These are phyloP conservation scores for Macadamia integrifolia DNA, from an alignment of 164 flowering plant species.

Conservation along the genomic window DNA sequence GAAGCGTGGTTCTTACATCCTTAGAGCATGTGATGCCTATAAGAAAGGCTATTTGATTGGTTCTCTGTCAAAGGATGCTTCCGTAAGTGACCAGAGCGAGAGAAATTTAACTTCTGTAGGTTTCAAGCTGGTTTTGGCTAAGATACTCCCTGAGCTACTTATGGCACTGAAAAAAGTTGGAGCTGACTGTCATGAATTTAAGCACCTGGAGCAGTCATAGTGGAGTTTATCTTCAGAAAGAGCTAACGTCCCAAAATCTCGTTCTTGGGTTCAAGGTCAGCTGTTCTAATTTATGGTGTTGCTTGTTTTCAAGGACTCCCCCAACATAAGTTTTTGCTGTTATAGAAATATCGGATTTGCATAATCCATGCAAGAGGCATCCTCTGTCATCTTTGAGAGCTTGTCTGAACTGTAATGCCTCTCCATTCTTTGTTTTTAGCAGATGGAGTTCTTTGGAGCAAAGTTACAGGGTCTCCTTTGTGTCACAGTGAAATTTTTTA, in stretches of 20 bases:
- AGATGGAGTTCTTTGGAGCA: slow-evolving; percentile 4
- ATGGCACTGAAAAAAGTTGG: slow-evolving; percentile 59
- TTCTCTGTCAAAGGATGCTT: slow-evolving; percentile 72
- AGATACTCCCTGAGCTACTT: slow-evolving; percentile 72
- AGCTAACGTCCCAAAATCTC: neutral
- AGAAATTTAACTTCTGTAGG: slow-evolving; percentile 79
- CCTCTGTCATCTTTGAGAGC: slow-evolving; percentile 3
- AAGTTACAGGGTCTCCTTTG: slow-evolving; percentile 2
- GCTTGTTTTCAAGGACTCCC: neutral
- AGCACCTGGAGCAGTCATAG: slow-evolving; percentile 50
- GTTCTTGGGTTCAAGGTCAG: slow-evolving; percentile 1
- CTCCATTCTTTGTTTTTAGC: slow-evolving; percentile 3
- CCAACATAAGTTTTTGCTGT: neutral
- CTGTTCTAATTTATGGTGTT: neutral
- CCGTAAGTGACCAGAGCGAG: slow-evolving; percentile 32
- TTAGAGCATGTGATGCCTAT: slow-evolving; percentile 91
- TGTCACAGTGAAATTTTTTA: neutral
- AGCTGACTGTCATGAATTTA: slow-evolving; percentile 64
- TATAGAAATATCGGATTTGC: neutral
- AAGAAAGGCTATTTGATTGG: slow-evolving; percentile 87
- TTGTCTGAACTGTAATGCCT: neutral
- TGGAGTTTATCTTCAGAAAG: slow-evolving; percentile 1
- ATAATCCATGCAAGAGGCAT: neutral
- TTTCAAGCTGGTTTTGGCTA: slow-evolving; percentile 87
- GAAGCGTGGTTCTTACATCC: slow-evolving; percentile 77